Conservation (phyloP, 805 yeast species). For the Zygosaccharomyces pseudorouxii region DNA sequence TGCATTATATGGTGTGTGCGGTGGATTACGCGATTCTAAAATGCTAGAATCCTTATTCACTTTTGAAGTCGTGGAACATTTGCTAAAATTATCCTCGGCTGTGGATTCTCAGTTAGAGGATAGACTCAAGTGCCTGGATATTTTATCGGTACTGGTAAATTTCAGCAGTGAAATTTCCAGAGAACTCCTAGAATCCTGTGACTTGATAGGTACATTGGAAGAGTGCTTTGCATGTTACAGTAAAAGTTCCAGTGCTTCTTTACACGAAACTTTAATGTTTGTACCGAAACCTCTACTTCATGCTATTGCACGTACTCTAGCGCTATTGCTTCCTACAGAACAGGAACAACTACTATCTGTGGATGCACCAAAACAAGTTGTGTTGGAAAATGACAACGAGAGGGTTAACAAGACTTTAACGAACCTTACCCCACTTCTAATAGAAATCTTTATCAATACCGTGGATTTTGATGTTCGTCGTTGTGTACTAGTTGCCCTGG, state of each 20-base stretch:
- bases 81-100: slow-evolving; percentile 28
- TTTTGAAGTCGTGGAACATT: slow-evolving; percentile 33
- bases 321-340: slow-evolving; percentile 52
- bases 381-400: slow-evolving; percentile 23
- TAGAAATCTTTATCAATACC: slow-evolving; percentile 66
- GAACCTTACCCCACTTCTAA: slow-evolving; percentile 47
- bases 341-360: slow-evolving; percentile 26
- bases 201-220: slow-evolving; percentile 45
- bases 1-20: slow-evolving; percentile 27
- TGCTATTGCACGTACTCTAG: slow-evolving; percentile 51
- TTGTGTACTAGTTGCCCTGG: slow-evolving; percentile 48
- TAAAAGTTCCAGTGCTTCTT: slow-evolving; percentile 35
- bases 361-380: slow-evolving; percentile 24
- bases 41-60: slow-evolving; percentile 26
- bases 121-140: slow-evolving; percentile 35
- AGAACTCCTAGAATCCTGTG: slow-evolving; percentile 44
- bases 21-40: slow-evolving; percentile 19
- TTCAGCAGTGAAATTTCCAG: slow-evolving; percentile 42
- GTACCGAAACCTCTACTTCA: slow-evolving; percentile 63
- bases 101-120: slow-evolving; percentile 33
- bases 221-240: slow-evolving; percentile 50
- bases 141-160: slow-evolving; percentile 43
- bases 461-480: slow-evolving; percentile 63
- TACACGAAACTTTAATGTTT: slow-evolving; percentile 69
- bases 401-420: slow-evolving; percentile 38